A percentile compares a stretch with the other conserved stretches of the same genome.
Evolutionary conservation across 116 monocot species (phyloP).

Genomic region (Zostera marina): DNA sequence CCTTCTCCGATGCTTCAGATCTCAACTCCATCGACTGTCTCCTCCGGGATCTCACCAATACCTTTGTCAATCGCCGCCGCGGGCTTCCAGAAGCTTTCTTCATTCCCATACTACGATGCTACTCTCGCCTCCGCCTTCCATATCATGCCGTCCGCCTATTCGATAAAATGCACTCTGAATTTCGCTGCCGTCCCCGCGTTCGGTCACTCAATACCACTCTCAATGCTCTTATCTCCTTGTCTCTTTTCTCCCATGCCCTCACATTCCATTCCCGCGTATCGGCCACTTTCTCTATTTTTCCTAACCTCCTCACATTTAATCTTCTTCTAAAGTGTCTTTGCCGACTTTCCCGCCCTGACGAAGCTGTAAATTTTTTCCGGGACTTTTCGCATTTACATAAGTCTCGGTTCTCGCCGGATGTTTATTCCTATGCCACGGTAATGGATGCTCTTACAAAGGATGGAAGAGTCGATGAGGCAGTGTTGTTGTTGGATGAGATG

Average conservation of each 20-base stretch:
- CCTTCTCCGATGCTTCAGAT: constrained; percentile 13
- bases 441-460: constrained; percentile 32
- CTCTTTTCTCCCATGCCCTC: constrained; percentile 15
- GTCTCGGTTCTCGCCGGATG: constrained; percentile 34
- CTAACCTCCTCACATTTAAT: constrained; percentile 21
- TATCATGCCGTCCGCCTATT: constrained; percentile 13
- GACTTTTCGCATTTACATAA: constrained; percentile 14
- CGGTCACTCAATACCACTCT: constrained; percentile 15
- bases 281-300: constrained; percentile 8
- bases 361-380: constrained; percentile 28
- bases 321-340: constrained; percentile 45
- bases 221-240: constrained; percentile 21
- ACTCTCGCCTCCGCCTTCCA: constrained; percentile 13
- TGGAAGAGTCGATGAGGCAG: constrained; percentile 46
- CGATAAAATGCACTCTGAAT: constrained; percentile 5
- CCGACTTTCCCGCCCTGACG: constrained; percentile 14
- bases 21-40: constrained; percentile 8
- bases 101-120: constrained; percentile 11
- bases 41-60: constrained; percentile 5
- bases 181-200: constrained; percentile 4
- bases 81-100: constrained; percentile 12
- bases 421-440: constrained; percentile 56
- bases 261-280: constrained; percentile 22
- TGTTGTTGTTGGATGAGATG: constrained; percentile 67
- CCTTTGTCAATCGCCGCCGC: background rate